Evolutionary conservation across 352 stramenopile genomes (phyloP), one percentile per base, ranked within the genome.

Genomic region (Aphanomyces cochlioides): DNA sequence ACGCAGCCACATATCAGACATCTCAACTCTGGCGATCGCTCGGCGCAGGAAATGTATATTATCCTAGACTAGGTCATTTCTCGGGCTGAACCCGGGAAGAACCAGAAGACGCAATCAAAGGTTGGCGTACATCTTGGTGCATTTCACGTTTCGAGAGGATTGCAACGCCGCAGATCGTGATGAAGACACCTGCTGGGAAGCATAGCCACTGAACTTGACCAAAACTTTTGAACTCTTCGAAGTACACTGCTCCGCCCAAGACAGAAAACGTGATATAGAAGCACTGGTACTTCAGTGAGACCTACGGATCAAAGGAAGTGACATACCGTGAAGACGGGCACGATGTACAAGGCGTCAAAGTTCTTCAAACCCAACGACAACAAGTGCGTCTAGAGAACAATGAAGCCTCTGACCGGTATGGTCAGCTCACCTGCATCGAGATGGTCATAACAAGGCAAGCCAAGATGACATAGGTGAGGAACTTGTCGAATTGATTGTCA

Each of bases 201-300:
- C 66, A 61, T 7, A 74, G 57, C 34, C 19, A 73, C 59, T 73
- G 67, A 15, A 74, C 10, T 28, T 21, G 41, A 7, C 37, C 58
- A 53, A 76, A 76, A 40, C 12, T 57, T 28, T 50, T 19, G 59
- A 93, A 91, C 72, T 93, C 85, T 67, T 93, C 88, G 56, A 97
- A 97, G 73, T 96, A 97, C 2, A 97, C 78, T 10, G 87, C 90
- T 10, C 90, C 90, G 7, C 85, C 88, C 45, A 96, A 83, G 56
- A 97, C 90, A 15, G 82, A 90, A 21, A 93, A 85, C 4, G 90
- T 93, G 50, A 93, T 96, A 76, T 92, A 96, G 73, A 96, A 97
- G 66, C 90, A 94, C 75, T 91, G 21, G 28, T 7, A 54, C 10
- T 21, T 36, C 17, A 38, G 56, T 56, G 15, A 47, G 59, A 12